Conservation (phyloP, 202 grass and related monocot genomes). For the Tripidium arundinaceum region DNA sequence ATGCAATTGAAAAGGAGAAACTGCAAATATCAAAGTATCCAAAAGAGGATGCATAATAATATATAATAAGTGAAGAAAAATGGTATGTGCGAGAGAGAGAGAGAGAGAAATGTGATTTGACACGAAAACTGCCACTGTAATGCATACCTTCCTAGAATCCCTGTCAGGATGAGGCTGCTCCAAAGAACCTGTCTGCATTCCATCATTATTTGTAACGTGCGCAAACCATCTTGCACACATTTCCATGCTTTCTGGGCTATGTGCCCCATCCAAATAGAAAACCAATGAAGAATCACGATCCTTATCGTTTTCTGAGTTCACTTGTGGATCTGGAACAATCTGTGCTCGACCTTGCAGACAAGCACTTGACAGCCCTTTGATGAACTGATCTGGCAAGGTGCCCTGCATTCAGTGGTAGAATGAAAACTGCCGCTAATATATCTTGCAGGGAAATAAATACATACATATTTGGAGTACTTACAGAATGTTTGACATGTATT, state of each 20-base stretch:
- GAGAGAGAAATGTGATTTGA: background rate
- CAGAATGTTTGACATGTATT: constrained; percentile 44
- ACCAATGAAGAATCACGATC: constrained; percentile 30
- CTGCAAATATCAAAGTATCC: constrained; percentile 35
- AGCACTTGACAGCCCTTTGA: constrained; percentile 62
- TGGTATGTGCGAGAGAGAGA: background rate
- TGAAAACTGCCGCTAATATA: constrained; percentile 22
- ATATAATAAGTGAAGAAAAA: constrained; percentile 6
- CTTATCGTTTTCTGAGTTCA: constrained; percentile 35
- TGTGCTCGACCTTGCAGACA: constrained; percentile 85
- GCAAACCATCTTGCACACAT: constrained; percentile 88
- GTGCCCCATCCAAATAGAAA: constrained; percentile 96
- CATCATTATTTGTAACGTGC: constrained; percentile 41
- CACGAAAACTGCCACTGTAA: constrained; percentile 3
- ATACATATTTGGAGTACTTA: constrained; percentile 39
- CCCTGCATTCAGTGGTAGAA: constrained; percentile 42
- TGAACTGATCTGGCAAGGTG: constrained; percentile 67
- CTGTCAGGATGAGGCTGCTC: constrained; percentile 31
- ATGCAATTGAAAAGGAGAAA: constrained; percentile 98
- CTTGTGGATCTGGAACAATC: constrained; percentile 50
- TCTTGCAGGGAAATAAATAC: background rate
- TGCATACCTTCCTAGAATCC: constrained; percentile 50
- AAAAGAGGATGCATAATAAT: constrained; percentile 25
- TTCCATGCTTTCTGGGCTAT: constrained; percentile 98
- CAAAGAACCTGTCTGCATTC: constrained; percentile 17